A percentile compares a stretch with the other conserved stretches of the same genome.
Conservation (phyloP, 805 yeast species). For the Barnettozyma wickerhamii region DNA sequence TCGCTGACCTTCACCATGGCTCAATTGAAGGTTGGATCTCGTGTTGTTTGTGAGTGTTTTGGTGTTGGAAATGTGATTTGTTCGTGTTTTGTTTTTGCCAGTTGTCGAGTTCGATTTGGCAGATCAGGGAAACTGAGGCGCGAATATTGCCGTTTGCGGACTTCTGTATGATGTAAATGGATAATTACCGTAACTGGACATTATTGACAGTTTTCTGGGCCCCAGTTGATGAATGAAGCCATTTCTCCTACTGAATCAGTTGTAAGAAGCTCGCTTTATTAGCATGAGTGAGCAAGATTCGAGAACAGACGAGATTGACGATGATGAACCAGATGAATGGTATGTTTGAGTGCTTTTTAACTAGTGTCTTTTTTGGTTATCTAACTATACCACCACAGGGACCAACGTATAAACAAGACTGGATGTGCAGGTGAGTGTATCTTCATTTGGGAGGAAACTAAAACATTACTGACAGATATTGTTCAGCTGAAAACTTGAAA, state of each 20-base stretch:
- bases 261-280: not conserved
- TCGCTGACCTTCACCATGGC: constrained; percentile 77
- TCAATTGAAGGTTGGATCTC: constrained; percentile 1
- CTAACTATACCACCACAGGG: constrained; percentile 38
- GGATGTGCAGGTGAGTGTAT: constrained; percentile 67
- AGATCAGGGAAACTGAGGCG: constrained; percentile 2
- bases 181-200: constrained; percentile 1
- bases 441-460: too few species aligned
- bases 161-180: not conserved
- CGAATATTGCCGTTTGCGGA: not conserved
- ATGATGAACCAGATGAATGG: constrained; percentile 72
- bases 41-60: not conserved
- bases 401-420: constrained; percentile 63
- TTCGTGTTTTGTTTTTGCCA: constrained; percentile 4
- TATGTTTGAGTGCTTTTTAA: too few species aligned
- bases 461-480: not conserved
- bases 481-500: constrained; percentile 57
- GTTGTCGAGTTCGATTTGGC: constrained; percentile 1
- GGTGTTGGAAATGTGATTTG: not conserved
- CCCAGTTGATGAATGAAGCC: too few species aligned
- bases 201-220: not conserved
- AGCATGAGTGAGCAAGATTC: constrained; percentile 9
- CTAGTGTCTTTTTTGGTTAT: too few species aligned
- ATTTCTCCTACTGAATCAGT: not conserved
- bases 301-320: constrained; percentile 29